Evolutionary conservation across 1,284 basidiomycete genomes (phyloP), one percentile per base, ranked within the genome.

Genomic region (Rhodotorula sp.): DNA sequence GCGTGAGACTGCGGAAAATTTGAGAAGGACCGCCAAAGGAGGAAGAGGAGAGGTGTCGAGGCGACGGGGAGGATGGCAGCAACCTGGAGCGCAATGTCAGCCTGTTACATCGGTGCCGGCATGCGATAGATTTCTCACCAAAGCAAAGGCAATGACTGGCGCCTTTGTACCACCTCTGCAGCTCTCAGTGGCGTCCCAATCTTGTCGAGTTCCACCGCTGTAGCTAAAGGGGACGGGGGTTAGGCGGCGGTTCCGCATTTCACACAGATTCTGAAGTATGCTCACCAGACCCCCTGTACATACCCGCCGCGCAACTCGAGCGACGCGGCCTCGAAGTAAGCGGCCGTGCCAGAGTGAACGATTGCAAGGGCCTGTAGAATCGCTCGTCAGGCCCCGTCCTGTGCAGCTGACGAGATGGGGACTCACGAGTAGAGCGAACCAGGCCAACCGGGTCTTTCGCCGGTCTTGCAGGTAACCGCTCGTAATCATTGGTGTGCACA

Each of bases 51-150:
- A 9, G 46, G 46, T 9, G 57, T 36, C 13, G 62, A 53, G 27
- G 29, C 30, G 29, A 68, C 1, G 29, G 59, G 63, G n/a, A 69
- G 59, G 29, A 65, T 27, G 49, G 55, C 58, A 30, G 47, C 63
- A 30, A 51, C 29, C 67, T 69, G 59, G 6, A 1, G 10, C 10
- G 24, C 3, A 22, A 7, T 0, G 4, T 22, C 17, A 11, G 30
- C 29, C 56, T 54, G 39, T 30, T 36, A 34, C 20, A 24, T n/a
- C 13, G 6, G 13, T 15, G 54, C 53, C 4, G 19, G 32, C 1
- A 34, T 20, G 52, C 30, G 4, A 1, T 0, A 4, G 29, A 15
- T n/a, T 7, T 24, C 6, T 44, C 39, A 44, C 39, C 39, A 44
- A 15, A 17, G 13, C 39, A 17, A 44, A 44, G 3, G 39, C 39